These are phyloP conservation scores for Astragalus membranaceus DNA, from an alignment of 306 rosid genomes.

Conservation along the genomic window DNA sequence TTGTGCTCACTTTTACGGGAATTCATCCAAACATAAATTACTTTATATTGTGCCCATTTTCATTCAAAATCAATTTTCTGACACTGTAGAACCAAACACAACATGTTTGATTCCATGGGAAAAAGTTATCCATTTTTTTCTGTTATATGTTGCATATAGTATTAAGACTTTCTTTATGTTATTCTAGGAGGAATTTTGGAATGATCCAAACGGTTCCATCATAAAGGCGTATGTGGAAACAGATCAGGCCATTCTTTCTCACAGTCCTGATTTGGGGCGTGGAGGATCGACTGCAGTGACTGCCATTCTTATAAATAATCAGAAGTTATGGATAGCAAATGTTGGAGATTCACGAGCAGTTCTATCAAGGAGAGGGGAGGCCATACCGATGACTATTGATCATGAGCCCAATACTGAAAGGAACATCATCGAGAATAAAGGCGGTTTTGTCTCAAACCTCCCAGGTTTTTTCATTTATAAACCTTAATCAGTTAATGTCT, in stretches of 20 bases:
- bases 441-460: constrained; percentile 92
- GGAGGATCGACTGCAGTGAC: constrained; percentile 83
- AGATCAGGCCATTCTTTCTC: constrained; percentile 64
- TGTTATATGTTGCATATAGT: background rate
- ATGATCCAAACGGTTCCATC: constrained; percentile 52
- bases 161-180: background rate
- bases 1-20: too few relatives aligned
- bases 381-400: constrained; percentile 57
- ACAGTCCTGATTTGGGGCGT: constrained; percentile 62
- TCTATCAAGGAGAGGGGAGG: constrained; percentile 56
- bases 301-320: constrained; percentile 56
- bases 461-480: constrained; percentile 72
- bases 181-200: constrained; percentile 60
- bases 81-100: too few relatives aligned
- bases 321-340: constrained; percentile 58
- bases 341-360: constrained; percentile 88
- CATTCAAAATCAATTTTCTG: too few relatives aligned
- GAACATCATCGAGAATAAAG: constrained; percentile 67
- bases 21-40: too few relatives aligned
- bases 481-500: constrained; percentile 15
- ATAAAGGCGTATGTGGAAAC: constrained; percentile 57
- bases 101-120: background rate
- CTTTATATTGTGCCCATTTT: too few relatives aligned
- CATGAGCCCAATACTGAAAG: constrained; percentile 88
- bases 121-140: background rate